Conservation (phyloP, 2,329 filamentous ascomycete genomes). For the Neonectria hederae region DNA sequence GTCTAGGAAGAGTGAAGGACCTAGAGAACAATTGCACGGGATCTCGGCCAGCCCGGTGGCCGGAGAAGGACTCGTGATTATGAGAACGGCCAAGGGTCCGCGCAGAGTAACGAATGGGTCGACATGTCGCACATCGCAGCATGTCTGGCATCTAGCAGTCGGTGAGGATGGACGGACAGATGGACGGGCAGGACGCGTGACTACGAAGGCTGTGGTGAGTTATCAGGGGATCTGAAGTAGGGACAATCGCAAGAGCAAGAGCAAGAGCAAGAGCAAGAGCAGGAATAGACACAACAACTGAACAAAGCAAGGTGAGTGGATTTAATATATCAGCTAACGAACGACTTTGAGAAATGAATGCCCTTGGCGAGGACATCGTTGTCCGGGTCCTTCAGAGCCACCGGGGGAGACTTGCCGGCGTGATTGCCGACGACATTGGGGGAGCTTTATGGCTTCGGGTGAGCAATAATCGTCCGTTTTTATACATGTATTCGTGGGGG, state of each 20-base stretch:
- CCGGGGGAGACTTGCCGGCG: constrained; percentile 18
- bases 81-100: constrained; percentile 14
- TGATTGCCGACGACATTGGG: constrained; percentile 18
- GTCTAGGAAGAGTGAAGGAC: constrained; percentile 15
- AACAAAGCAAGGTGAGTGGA: constrained; percentile 1
- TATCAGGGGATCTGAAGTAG: background rate
- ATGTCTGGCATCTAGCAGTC: constrained; percentile 6
- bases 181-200: background rate
- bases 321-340: constrained; percentile 12
- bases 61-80: constrained; percentile 3
- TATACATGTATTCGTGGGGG: background rate
- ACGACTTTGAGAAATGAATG: constrained; percentile 9
- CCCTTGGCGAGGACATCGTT: constrained; percentile 11
- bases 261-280: background rate
- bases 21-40: constrained; percentile 7
- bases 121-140: constrained; percentile 24
- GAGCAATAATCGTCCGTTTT: background rate
- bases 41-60: background rate
- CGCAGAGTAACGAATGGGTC: constrained; percentile 20
- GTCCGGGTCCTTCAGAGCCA: constrained; percentile 13
- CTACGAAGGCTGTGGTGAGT: constrained; percentile 9
- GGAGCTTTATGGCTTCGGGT: background rate
- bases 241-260: background rate
- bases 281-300: background rate
- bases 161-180: background rate